phyloP scores from a whole-genome alignment of 805 yeast species.

The Vanderwaltozyma tropicalis region DNA sequence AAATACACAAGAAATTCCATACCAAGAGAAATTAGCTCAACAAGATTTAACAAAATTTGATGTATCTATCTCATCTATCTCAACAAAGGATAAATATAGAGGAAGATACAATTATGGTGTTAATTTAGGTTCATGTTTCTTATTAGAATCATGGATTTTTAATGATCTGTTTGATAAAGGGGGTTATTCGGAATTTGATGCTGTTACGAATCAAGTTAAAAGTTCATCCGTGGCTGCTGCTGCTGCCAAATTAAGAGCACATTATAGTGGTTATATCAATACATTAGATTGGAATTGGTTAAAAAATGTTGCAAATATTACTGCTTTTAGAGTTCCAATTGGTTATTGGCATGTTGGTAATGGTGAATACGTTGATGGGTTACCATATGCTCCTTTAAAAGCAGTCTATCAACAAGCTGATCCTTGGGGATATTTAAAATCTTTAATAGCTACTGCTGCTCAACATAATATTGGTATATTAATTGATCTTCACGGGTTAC shows the following conservation, averaged over 20 bases:
- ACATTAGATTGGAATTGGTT: conserved; percentile 80
- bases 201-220: conserved; percentile 41
- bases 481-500: conserved; percentile 81
- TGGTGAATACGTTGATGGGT: conserved; percentile 42
- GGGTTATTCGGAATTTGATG: conserved; percentile 65
- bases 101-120: conserved; percentile 67
- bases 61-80: not conserved
- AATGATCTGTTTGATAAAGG: conserved; percentile 49
- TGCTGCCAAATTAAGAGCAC: conserved; percentile 42
- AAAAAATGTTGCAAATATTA: conserved; percentile 48
- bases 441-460: conserved; percentile 50
- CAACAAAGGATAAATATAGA: conserved; percentile 42
- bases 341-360: conserved; percentile 85
- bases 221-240: conserved; percentile 46
- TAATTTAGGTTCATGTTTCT: conserved; percentile 73
- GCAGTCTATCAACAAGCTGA: conserved; percentile 53
- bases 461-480: conserved; percentile 57
- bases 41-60: too few relatives aligned
- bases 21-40: too few relatives aligned
- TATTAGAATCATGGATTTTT: conserved; percentile 71
- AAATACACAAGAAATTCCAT: not conserved
- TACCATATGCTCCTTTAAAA: conserved; percentile 49
- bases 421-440: conserved; percentile 52
- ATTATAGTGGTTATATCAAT: conserved; percentile 52
- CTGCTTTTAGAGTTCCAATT: conserved; percentile 73